Evolutionary conservation across 169 alveolate genomes (phyloP), one percentile per base, ranked within the genome.

Genomic region (Cryptosporidium xiaoi): DNA sequence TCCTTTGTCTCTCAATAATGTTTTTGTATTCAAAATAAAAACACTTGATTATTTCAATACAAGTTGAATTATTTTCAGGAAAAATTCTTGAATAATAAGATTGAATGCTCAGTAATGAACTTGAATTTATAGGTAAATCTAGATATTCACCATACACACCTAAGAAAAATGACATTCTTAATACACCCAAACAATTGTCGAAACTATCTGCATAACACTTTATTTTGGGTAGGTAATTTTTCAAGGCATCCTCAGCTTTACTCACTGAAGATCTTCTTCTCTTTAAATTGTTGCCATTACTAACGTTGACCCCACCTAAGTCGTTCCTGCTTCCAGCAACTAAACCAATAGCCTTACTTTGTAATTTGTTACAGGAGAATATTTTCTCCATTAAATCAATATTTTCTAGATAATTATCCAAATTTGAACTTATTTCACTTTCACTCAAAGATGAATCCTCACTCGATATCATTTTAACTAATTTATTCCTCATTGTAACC

Each of bases 381-480:
- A 77, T 60, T 66, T 50, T 77, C 0, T 77, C 87, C 51, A 36
- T 16, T 13, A 77, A 56, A 29, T 77, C 77, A 40, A 34, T 20
- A 60, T 77, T 77, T n/a, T 40, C 6, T 16, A 77, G 16, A 10
- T 58, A 36, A 29, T 40, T 60, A 24, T 62, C 44, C 15, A 77
- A 13, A 62, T 77, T 77, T 6, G 87, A 77, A 33, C 65, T 60
- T 13, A 77, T 77, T 33, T 77, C 58, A 34, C 33, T 50, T n/a
- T 77, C 87, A 24, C 33, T 53, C 24, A 77, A 27, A 36, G 87
- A 56, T 34, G 87, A 44, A 12, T 77, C 87, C 29, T 62, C 69
- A 31, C 64, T 77, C 12, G 51, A 60, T 2, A 77, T 77, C 71
- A 77, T 56, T 36, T 77, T 77, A 8, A 66, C 55, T 12, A 77